A percentile compares a stretch with the other conserved stretches of the same genome.
Conservation (phyloP, 2,329 filamentous ascomycete genomes). For the Neopestalotiopsis clavispora region DNA sequence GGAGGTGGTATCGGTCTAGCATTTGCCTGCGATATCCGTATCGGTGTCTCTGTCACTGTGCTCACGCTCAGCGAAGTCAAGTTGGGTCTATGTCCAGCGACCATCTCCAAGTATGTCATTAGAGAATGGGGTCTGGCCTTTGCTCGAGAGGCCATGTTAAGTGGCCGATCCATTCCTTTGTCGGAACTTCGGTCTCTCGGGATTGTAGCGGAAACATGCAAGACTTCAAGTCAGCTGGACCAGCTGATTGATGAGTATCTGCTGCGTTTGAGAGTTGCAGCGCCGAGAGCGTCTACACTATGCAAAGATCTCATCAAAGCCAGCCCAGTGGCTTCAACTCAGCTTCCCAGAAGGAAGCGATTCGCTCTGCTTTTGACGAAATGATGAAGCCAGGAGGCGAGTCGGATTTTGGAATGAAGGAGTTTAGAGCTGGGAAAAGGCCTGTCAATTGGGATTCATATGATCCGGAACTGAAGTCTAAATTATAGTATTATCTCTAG, state of each 20-base stretch:
- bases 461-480: neutral
- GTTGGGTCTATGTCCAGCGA: constrained; percentile 41
- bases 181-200: constrained; percentile 29
- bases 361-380: constrained; percentile 22
- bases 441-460: neutral
- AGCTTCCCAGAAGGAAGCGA: constrained; percentile 17
- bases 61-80: constrained; percentile 46
- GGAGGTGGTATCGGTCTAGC: constrained; percentile 49
- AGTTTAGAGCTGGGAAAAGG: constrained; percentile 26
- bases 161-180: constrained; percentile 29
- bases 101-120: constrained; percentile 44
- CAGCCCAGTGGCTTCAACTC: constrained; percentile 28
- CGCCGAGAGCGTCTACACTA: constrained; percentile 36
- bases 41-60: constrained; percentile 24
- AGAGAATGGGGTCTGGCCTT: constrained; percentile 43
- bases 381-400: constrained; percentile 25
- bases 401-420: constrained; percentile 21
- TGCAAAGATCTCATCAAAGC: constrained; percentile 38
- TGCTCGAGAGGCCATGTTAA: constrained; percentile 42
- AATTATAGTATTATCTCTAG: no score
- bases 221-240: constrained; percentile 33
- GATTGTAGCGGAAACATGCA: neutral
- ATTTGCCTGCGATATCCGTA: constrained; percentile 46
- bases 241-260: constrained; percentile 23
- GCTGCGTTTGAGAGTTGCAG: constrained; percentile 26